Base-by-base conservation (phyloP, 1,139 yeast genomes). In the Saccharomyces hybrid region DNA sequence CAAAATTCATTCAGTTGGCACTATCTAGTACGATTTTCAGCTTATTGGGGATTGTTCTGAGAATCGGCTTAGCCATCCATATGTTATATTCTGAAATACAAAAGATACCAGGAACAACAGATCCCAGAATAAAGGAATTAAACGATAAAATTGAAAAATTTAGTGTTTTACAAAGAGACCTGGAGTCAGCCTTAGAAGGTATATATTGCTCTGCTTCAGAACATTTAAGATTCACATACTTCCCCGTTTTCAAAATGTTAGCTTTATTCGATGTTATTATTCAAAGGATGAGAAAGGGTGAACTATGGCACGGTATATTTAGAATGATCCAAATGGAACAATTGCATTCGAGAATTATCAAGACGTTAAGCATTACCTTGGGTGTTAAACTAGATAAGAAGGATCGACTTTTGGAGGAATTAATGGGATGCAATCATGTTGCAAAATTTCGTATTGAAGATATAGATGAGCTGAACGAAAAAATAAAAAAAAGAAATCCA, bases 161-260 rank as follows among this genome's bases (percentile, higher is more conserved):
- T 5, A 59, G 61, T 8, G 53, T 56, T 6, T 52, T 65, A 11
- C 54, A 51, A 41, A 27, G 53, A 24, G 48, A 48, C n/a, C 57
- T 67, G 14, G 64, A 65, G 47, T 49, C 52, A 7, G 56, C 61
- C 12, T 47, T 70, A 16, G 65, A 62, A 38, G 55, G 53, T 12
- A 53, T 66, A 29, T 61, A 66, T 51, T 56, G 57, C 14, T 54
- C 63, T 6, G 65, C 64, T 5, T 64, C 71, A 0, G 57, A 56
- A 26, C 57, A 65, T 49, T 57, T 67, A 29, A 61, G 71, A 55
- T 66, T 67, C 49, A 58, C 67, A 2, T 67, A 65, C 51, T 69
- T 64, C 52, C 64, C 72, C 7, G 65, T 64, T 4, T 69, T 70
- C 58, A 69, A 70, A 48, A 60, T 67, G 58, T 51, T 67, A 21